Conservation (phyloP, 768 basidiomycete species). For the Brasilioporus rufonigricans region DNA sequence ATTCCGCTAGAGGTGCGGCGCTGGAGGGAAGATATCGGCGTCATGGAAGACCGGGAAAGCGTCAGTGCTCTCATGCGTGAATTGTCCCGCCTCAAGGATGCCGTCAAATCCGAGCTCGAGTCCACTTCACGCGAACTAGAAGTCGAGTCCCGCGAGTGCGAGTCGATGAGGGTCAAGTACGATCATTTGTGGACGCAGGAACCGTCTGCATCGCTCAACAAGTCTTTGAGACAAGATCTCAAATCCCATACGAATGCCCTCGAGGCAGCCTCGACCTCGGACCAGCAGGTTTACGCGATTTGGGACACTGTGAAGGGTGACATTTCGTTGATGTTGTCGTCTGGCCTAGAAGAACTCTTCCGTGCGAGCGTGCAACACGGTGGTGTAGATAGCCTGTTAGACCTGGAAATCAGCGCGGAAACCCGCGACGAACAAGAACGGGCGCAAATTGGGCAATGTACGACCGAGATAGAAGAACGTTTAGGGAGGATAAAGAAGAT, state of each 20-base stretch:
- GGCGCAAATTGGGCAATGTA: constrained; percentile 60
- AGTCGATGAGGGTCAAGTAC: constrained; percentile 83
- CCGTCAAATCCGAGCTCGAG: constrained; percentile 61
- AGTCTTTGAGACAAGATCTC: constrained; percentile 70
- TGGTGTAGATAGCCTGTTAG: constrained; percentile 52
- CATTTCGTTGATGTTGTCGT: constrained; percentile 57
- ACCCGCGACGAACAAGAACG: constrained; percentile 65
- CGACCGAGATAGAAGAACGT: constrained; percentile 75
- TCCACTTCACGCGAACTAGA: constrained; percentile 67
- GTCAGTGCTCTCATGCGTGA: constrained; percentile 63
- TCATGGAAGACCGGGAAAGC: constrained; percentile 65
- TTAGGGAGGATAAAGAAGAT: constrained; percentile 80
- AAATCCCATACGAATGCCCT: constrained; percentile 71
- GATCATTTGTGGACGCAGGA: constrained; percentile 84
- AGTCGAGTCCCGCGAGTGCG: constrained; percentile 82
- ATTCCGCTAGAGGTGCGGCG: constrained; percentile 68
- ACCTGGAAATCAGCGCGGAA: constrained; percentile 67
- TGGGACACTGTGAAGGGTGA: constrained; percentile 73
- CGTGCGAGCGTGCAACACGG: constrained; percentile 45
- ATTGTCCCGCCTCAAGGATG: constrained; percentile 56
- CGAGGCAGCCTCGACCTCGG: constrained; percentile 75
- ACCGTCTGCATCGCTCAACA: constrained; percentile 73
- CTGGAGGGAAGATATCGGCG: constrained; percentile 70
- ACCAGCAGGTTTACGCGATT: constrained; percentile 67
- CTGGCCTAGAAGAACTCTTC: constrained; percentile 63